Evolutionary conservation across 768 basidiomycete genomes (phyloP).

Genomic region (Panaeolus cyanescens): DNA sequence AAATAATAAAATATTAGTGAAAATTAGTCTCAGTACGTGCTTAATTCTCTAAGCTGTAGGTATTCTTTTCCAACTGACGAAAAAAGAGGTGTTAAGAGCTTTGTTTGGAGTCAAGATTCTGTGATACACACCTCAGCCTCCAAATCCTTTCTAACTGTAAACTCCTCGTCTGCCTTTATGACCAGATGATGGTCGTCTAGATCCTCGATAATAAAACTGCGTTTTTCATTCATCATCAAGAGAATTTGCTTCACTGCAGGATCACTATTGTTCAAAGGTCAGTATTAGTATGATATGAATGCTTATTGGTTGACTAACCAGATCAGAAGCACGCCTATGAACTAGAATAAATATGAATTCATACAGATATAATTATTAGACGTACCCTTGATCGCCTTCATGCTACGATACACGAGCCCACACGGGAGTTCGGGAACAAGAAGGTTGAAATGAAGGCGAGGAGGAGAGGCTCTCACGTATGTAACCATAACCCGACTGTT

Average conservation of each 20-base stretch:
- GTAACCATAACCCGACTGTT: not conserved
- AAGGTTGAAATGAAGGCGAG: not conserved
- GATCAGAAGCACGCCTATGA: constrained; percentile 62
- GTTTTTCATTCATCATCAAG: constrained; percentile 77
- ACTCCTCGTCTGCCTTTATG: constrained; percentile 82
- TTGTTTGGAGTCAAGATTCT: not conserved
- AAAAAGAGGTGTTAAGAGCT: not conserved
- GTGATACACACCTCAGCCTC: constrained; percentile 66
- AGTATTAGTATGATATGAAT: too few species aligned
- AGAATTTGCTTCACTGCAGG: constrained; percentile 90
- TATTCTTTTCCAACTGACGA: constrained; percentile 79
- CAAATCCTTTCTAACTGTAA: constrained; percentile 67
- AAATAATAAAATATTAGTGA: too few species aligned
- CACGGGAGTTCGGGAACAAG: constrained; percentile 16
- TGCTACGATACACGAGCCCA: constrained; percentile 20
- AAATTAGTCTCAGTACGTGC: too few species aligned
- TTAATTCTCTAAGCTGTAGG: constrained; percentile 63
- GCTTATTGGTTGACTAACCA: too few species aligned
- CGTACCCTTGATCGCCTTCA: constrained; percentile 70
- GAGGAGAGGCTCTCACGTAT: constrained; percentile 9
- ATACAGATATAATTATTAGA: constrained; percentile 8
- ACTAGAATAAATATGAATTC: not conserved
- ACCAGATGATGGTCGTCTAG: constrained; percentile 83
- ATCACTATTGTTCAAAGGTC: constrained; percentile 52
- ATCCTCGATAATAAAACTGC: constrained; percentile 84